Base-by-base conservation (phyloP, 2,329 filamentous ascomycete genomes). In the Pseudocercospora musae region DNA sequence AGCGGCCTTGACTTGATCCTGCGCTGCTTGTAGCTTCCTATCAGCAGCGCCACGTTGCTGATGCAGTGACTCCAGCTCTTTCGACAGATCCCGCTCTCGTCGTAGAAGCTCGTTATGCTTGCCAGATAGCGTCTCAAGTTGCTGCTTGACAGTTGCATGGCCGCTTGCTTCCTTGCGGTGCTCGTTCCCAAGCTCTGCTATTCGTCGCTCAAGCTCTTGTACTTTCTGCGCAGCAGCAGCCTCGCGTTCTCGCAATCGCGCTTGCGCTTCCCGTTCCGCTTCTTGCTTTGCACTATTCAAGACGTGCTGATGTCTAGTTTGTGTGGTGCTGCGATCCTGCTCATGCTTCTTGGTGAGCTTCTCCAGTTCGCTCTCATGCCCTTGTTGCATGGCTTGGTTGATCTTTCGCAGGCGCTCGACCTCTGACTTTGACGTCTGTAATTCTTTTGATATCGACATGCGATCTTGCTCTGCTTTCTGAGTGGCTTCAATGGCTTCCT, bases 371-470 rank as follows among this genome's bases (percentile, higher is more conserved):
- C 86, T 83, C 57, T 89, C 86, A 70, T 95, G 89, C 33, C 87
- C 84, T 52, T 82, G 82, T 68, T 91, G 89, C 18, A 93, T 78
- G 7, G 84, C 84, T 55, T 94, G 88, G 60, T 91, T 91, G 67
- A 89, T 82, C 37, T 81, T 84, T 66, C 87, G 88, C 54, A 90
- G 81, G 42, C 85, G 76, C 25, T 76, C 78, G 8, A 80, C 66
- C 65, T 82, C 80, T 10, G 79, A 78, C 63, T 77, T 75, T 46
- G 78, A 69, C 5, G 75, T 76, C 59, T 74, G 71, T 23, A 71
- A 23, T 58, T 81, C 74, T 68, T 87, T 89, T 1, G 85, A 83
- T 4, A 64, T 56, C 1, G 64, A 46, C 66, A 73, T 65, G 5
- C 65, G 66, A 42, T 72, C 69, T 54, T 75, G 72, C 18, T 89